phyloP scores from a whole-genome alignment of 495 filamentous ascomycete species.

The Hypoxylon perforatum region DNA sequence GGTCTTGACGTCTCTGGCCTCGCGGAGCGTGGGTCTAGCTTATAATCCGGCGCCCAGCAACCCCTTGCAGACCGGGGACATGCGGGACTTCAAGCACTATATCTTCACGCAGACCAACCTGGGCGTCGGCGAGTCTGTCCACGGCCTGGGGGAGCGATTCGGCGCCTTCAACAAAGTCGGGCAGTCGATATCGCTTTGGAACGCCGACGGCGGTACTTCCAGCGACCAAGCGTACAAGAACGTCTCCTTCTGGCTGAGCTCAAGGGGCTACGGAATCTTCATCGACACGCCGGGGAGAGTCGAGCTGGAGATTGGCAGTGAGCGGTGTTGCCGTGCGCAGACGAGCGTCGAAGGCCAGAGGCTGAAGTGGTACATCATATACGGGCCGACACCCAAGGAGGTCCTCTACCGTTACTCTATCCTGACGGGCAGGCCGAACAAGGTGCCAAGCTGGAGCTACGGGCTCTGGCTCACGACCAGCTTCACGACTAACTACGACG shows the following conservation, averaged over 20 bases:
- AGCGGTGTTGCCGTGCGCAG: slow-evolving; percentile 72
- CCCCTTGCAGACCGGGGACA: slow-evolving; percentile 63
- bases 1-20: slow-evolving; percentile 68
- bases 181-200: slow-evolving; percentile 74
- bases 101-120: slow-evolving; percentile 73
- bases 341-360: slow-evolving; percentile 71
- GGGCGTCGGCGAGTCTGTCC: slow-evolving; percentile 73
- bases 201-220: slow-evolving; percentile 77
- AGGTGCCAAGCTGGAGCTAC: slow-evolving; percentile 75
- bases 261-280: slow-evolving; percentile 76
- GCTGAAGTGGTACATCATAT: slow-evolving; percentile 71
- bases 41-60: slow-evolving; percentile 63
- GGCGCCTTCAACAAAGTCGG: slow-evolving; percentile 77
- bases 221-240: slow-evolving; percentile 81
- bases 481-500: slow-evolving; percentile 78
- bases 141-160: slow-evolving; percentile 77
- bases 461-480: slow-evolving; percentile 77
- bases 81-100: slow-evolving; percentile 66
- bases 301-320: slow-evolving; percentile 74
- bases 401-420: slow-evolving; percentile 70
- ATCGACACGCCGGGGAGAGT: slow-evolving; percentile 69
- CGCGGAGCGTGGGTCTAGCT: slow-evolving; percentile 68
- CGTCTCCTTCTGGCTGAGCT: slow-evolving; percentile 76
- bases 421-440: slow-evolving; percentile 68
- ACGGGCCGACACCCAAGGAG: slow-evolving; percentile 74